Evolutionary conservation across 2,329 filamentous ascomycete species (phyloP).

Genomic region (Exophiala lecanii-corni): DNA sequence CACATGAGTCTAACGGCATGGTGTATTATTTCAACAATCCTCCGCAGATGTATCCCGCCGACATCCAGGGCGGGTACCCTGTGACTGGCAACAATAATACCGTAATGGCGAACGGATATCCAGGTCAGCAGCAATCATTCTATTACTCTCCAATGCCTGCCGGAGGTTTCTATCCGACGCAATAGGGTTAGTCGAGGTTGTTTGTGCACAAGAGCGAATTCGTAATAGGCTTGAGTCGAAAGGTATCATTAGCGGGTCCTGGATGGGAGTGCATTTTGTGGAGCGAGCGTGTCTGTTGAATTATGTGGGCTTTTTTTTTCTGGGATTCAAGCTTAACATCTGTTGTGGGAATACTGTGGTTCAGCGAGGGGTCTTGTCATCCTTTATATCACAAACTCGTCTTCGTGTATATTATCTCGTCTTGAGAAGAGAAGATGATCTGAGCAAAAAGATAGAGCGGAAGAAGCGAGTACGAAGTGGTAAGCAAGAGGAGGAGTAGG

Average conservation of each 20-base stretch:
- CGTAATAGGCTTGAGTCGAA: slow-evolving; percentile 6
- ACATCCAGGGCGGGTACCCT: slow-evolving; percentile 44
- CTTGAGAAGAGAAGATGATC: neutral
- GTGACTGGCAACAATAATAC: slow-evolving; percentile 50
- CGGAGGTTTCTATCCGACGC: slow-evolving; percentile 40
- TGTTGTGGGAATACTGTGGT: neutral
- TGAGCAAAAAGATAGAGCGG: neutral
- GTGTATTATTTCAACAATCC: slow-evolving; percentile 78
- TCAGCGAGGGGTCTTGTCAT: no score
- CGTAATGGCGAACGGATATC: slow-evolving; percentile 76
- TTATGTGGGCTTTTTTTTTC: slow-evolving; percentile 5
- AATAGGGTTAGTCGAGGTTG: slow-evolving; percentile 12
- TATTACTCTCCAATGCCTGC: slow-evolving; percentile 56
- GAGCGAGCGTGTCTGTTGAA: slow-evolving; percentile 14
- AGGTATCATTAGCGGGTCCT: slow-evolving; percentile 16
- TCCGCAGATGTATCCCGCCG: slow-evolving; percentile 47
- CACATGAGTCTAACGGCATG: slow-evolving; percentile 91
- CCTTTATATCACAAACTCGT: no score
- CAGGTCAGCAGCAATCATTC: slow-evolving; percentile 52
- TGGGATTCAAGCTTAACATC: neutral
- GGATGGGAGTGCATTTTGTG: slow-evolving; percentile 15
- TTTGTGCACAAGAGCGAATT: neutral
- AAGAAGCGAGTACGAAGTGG: slow-evolving; percentile 1
- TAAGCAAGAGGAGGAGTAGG: no score
- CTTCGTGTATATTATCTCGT: slow-evolving; percentile 21